Base-by-base conservation (phyloP, 352 stramenopile species). In the Saprolegnia diclina region DNA sequence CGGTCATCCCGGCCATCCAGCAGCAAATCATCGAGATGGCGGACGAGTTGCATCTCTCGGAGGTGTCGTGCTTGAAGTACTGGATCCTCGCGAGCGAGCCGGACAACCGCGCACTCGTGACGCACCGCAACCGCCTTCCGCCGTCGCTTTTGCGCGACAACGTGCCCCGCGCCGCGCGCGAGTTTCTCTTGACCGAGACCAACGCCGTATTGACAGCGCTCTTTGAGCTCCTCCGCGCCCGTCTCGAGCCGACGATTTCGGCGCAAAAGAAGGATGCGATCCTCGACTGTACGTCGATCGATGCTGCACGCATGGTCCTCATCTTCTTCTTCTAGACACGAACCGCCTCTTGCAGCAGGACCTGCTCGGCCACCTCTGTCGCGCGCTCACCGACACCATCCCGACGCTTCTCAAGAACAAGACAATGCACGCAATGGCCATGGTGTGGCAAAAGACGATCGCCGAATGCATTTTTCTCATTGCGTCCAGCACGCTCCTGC, bases 51-150 rank as follows among this genome's bases (percentile, higher is more conserved):
- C 71, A 75, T 48, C 70, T 78, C 40, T 87, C 79, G 45, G 83
- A 92, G 65, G 75, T 76, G 66, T 75, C 72, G 29, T 90, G 83
- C 74, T 80, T 92, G 29, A 78, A 89, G 71, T 79, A 89, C 26
- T 94, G 86, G 86, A 78, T 91, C 55, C 57, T 92, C 64, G 86
- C 86, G 5, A 94, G 86, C 59, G 82, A 94, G 46, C 73, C 77
- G 40, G 68, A 77, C 52, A 82, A 81, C 62, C 84, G 86, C 52
- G 80, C 87, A 59, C 85, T 79, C 73, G 75, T 94, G 55, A 83
- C 91, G 63, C 82, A 81, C 32, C 76, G 83, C 32, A 85, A 94
- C 72, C 83, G 89, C 53, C 67, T 92, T 40, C 73, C 76, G 2
- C 54, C 63, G 0, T 72, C 74, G 35, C 71, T 78, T 0, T 79